phyloP scores from a whole-genome alignment of 306 rosid genomes.

The Castanopsis chinensis region DNA sequence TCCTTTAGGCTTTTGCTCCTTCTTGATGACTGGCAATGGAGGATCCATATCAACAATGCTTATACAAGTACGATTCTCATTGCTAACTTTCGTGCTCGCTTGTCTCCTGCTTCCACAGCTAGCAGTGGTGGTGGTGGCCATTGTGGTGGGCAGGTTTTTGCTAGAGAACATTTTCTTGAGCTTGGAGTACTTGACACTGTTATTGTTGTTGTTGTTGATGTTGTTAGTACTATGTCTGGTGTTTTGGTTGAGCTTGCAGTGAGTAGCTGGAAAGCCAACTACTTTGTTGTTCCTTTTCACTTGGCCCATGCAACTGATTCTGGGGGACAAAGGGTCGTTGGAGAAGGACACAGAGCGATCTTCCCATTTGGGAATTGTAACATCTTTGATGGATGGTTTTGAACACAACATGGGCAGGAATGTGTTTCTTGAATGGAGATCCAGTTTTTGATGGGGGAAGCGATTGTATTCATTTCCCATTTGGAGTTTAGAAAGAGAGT shows the following conservation, averaged over 20 bases:
- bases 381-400: slow-evolving; percentile 59
- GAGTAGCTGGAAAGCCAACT: slow-evolving; percentile 50
- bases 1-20: slow-evolving; percentile 25
- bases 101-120: slow-evolving; percentile 31
- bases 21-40: slow-evolving; percentile 65
- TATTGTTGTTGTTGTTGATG: slow-evolving; percentile 8
- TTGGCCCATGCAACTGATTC: slow-evolving; percentile 93
- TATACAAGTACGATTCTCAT: slow-evolving; percentile 24
- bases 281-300: slow-evolving; percentile 82
- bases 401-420: slow-evolving; percentile 93
- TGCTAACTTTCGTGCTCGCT: slow-evolving; percentile 1
- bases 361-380: slow-evolving; percentile 35
- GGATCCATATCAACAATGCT: slow-evolving; percentile 64
- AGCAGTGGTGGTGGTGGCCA: slow-evolving; percentile 20
- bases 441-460: slow-evolving; percentile 22
- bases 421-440: slow-evolving; percentile 41
- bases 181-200: slow-evolving; percentile 52
- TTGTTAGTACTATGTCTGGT: slow-evolving; percentile 15
- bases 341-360: slow-evolving; percentile 19
- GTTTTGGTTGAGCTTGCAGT: slow-evolving; percentile 26
- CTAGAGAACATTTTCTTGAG: slow-evolving; percentile 72
- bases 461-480: slow-evolving; percentile 53
- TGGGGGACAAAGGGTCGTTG: slow-evolving; percentile 73
- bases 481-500: background rate
- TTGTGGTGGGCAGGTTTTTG: slow-evolving; percentile 31